A percentile compares a stretch with the other conserved stretches of the same genome.
Evolutionary conservation across 1,139 yeast species (phyloP).

Genomic region (Debaryomycetaceae sp.): DNA sequence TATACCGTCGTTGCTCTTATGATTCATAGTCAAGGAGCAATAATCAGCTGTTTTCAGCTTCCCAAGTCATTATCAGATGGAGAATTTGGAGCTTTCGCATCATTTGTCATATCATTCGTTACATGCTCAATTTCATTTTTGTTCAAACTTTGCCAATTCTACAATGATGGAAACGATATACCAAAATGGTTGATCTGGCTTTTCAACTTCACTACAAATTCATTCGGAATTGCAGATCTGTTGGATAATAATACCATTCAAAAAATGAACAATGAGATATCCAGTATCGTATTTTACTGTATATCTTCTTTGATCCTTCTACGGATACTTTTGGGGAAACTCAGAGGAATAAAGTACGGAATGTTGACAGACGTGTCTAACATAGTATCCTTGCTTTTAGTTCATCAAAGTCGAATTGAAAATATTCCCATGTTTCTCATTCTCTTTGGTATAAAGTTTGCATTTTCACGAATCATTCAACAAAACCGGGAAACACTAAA

Average conservation of each 20-base stretch:
- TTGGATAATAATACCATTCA: slow-evolving; percentile 10
- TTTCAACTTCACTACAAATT: slow-evolving; percentile 28
- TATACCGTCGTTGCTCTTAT: slow-evolving; percentile 23
- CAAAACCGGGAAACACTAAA: slow-evolving; percentile 5
- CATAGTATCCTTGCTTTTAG: slow-evolving; percentile 50
- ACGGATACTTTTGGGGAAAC: slow-evolving; percentile 26
- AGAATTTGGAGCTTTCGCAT: slow-evolving; percentile 25
- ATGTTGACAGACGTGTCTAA: slow-evolving; percentile 43
- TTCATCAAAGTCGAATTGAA: slow-evolving; percentile 66
- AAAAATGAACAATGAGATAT: slow-evolving; percentile 23
- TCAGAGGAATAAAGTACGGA: slow-evolving; percentile 20
- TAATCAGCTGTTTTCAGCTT: slow-evolving; percentile 12
- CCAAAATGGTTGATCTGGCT: slow-evolving; percentile 36
- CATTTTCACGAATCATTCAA: slow-evolving; percentile 6
- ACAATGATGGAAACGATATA: slow-evolving; percentile 50
- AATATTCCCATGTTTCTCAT: slow-evolving; percentile 70
- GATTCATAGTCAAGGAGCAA: slow-evolving; percentile 28
- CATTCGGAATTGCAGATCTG: slow-evolving; percentile 20
- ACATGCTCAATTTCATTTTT: slow-evolving; percentile 41
- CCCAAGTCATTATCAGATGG: slow-evolving; percentile 6
- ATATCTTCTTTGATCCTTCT: slow-evolving; percentile 16
- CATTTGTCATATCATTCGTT: slow-evolving; percentile 40
- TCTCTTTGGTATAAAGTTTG: slow-evolving; percentile 38
- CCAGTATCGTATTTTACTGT: slow-evolving; percentile 24
- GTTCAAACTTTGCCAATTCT: slow-evolving; percentile 58